These are phyloP conservation scores for Linnemannia exigua DNA, from an alignment of 192 early-diverging fungal species.

Conservation along the genomic window DNA sequence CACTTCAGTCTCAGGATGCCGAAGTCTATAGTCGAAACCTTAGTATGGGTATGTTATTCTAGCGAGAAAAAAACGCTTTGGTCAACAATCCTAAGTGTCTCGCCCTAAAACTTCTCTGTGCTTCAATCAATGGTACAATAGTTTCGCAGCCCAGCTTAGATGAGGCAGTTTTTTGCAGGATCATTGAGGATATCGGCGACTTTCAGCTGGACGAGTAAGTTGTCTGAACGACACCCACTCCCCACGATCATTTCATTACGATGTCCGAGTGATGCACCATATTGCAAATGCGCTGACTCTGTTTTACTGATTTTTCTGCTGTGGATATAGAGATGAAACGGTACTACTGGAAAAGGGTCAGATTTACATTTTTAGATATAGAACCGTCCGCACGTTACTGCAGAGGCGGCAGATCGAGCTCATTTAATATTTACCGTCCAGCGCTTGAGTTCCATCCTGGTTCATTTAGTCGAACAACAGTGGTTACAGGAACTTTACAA, in stretches of 20 bases:
- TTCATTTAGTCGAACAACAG: not conserved
- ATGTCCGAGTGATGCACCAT: not conserved
- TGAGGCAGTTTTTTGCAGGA: constrained; percentile 72
- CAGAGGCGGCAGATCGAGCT: constrained; percentile 64
- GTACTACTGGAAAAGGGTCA: constrained; percentile 55
- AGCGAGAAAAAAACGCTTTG: too few species aligned
- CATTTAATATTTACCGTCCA: constrained; percentile 50
- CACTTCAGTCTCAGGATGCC: constrained; percentile 67
- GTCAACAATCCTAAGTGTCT: too few species aligned
- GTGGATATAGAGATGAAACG: constrained; percentile 35
- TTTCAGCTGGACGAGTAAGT: constrained; percentile 63
- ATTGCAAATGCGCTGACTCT: not conserved
- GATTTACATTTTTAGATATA: constrained; percentile 71
- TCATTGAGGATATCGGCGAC: constrained; percentile 64
- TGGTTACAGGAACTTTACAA: not conserved
- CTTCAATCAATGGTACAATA: constrained; percentile 10
- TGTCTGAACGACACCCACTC: not conserved
- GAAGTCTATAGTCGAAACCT: constrained; percentile 39
- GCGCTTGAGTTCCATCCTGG: not conserved
- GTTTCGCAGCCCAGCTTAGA: constrained; percentile 68
- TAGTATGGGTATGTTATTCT: constrained; percentile 36
- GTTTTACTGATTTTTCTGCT: not conserved
- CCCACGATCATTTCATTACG: not conserved
- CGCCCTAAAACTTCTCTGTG: too few species aligned
- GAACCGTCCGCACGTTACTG: constrained; percentile 57